phyloP scores from a whole-genome alignment of 768 basidiomycete species.

The Porpolomopsis calyptriformis region DNA sequence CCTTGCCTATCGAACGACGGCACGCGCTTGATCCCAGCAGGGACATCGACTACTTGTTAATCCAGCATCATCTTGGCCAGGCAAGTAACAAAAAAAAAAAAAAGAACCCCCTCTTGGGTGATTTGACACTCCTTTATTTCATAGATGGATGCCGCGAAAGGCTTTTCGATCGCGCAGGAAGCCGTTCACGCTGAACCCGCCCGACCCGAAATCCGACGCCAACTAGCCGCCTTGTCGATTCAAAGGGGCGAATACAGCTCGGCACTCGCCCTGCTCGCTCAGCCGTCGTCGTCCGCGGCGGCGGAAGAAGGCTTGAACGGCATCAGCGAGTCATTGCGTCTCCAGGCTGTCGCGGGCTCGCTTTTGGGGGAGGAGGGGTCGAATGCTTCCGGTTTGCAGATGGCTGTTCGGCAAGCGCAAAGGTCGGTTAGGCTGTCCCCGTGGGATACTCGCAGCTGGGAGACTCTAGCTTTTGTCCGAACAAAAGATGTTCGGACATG shows the following conservation, averaged over 20 bases:
- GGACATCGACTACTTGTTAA: conserved; percentile 61
- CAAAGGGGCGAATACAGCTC: conserved; percentile 32
- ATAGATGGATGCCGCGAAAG: conserved; percentile 40
- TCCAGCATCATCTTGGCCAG: conserved; percentile 64
- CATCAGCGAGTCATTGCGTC: conserved; percentile 32
- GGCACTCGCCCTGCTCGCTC: conserved; percentile 39
- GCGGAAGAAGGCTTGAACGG: conserved; percentile 25
- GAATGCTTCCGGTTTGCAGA: conserved; percentile 8
- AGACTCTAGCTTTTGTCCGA: conserved; percentile 45
- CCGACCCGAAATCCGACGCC: conserved; percentile 34
- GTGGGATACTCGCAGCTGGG: conserved; percentile 44
- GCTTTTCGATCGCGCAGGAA: conserved; percentile 44
- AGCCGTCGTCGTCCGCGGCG: conserved; percentile 14
- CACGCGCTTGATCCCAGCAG: conserved; percentile 56
- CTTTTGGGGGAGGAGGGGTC: conserved; percentile 12
- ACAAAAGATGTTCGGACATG: neutral
- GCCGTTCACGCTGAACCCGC: conserved; percentile 50
- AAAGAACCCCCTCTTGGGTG: neutral
- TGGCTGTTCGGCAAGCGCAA: conserved; percentile 41
- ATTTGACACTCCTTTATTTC: neutral
- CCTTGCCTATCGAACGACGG: conserved; percentile 56
- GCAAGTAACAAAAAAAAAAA: conserved; percentile 23
- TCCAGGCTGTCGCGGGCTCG: conserved; percentile 41
- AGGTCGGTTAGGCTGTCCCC: conserved; percentile 55
- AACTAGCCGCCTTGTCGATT: conserved; percentile 46